Conservation (phyloP, 73 alveolate species). For the Tetrahymena malaccensis region DNA sequence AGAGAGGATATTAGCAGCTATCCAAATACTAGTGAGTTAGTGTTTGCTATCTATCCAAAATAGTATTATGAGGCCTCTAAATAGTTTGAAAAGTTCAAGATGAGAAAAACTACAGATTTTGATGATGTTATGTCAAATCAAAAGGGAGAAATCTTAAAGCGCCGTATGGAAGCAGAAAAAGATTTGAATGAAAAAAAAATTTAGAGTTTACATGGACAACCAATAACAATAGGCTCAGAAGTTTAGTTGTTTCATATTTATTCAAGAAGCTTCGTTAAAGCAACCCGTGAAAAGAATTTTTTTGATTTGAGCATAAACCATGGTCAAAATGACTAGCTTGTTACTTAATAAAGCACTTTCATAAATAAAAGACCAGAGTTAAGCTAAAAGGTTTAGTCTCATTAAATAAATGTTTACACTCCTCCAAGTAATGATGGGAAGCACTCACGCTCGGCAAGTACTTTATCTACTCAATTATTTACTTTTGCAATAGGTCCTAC, state of each 20-base stretch:
- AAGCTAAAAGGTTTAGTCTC: neutral
- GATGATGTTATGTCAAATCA: neutral
- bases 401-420: neutral
- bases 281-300: neutral
- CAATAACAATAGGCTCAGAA: neutral
- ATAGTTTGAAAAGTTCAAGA: neutral
- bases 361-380: neutral
- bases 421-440: neutral
- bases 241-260: neutral
- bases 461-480: neutral
- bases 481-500: neutral
- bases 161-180: neutral
- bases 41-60: neutral
- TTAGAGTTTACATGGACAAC: neutral
- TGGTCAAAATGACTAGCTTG: neutral
- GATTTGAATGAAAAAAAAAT: neutral
- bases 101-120: neutral
- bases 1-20: neutral
- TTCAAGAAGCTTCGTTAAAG: neutral
- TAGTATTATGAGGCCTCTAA: neutral
- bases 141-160: neutral
- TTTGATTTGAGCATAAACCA: neutral
- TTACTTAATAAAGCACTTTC: neutral
- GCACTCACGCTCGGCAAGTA: neutral
- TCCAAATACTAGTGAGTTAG: neutral